Evolutionary conservation across 345 rosid species (phyloP).

Genomic region (Brassica incana): DNA sequence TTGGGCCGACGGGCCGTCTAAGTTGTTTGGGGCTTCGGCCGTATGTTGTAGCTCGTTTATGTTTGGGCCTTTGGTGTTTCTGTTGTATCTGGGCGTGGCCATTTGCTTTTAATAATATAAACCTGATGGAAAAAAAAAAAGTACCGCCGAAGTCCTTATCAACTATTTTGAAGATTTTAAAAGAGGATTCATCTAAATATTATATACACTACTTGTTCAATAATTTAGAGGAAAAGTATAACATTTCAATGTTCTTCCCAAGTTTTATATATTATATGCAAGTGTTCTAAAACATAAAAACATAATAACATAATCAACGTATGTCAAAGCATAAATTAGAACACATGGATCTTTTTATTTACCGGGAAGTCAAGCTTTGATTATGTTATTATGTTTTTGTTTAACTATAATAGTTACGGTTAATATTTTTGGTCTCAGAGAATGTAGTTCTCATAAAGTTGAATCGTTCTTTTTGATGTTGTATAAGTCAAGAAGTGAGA

Average conservation of each 20-base stretch:
- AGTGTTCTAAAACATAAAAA: neutral
- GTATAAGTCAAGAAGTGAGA: constrained; percentile 6
- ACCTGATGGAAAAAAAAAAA: too few species aligned
- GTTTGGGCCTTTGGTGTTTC: too few species aligned
- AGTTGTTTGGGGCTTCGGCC: too few species aligned
- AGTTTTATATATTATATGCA: neutral
- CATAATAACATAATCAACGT: too few species aligned
- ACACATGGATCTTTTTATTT: neutral
- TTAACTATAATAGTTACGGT: constrained; percentile 1
- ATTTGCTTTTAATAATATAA: too few species aligned
- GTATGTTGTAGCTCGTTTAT: too few species aligned
- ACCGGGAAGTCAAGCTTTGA: neutral
- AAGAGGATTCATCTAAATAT: neutral
- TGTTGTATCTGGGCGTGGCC: too few species aligned
- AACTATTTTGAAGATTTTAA: neutral
- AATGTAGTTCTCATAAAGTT: neutral
- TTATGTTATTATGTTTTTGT: neutral
- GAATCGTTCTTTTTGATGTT: constrained; percentile 1
- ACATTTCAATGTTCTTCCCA: neutral
- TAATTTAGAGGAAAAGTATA: neutral
- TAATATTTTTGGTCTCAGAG: neutral
- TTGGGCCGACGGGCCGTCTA: too few species aligned
- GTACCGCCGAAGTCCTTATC: neutral
- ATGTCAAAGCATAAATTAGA: too few species aligned
- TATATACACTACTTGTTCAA: constrained; percentile 15